phyloP scores from a whole-genome alignment of 805 yeast species.

The Tanozyma kutaoensis region DNA sequence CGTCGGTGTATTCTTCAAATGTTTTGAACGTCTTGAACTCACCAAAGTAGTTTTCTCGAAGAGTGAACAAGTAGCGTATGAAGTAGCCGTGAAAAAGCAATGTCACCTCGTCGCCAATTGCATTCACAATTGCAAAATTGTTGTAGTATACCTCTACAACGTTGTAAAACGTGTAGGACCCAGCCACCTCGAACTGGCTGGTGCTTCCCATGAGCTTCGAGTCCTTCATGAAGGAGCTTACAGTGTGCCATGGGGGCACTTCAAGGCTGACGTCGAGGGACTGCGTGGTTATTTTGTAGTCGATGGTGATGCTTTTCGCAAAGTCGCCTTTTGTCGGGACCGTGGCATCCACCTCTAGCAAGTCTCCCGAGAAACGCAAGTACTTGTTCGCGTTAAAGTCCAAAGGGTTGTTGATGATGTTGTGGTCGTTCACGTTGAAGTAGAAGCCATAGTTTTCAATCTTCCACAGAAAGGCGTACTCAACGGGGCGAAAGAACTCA shows the following conservation, averaged over 20 bases:
- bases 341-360: conserved; percentile 28
- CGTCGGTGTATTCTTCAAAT: conserved; percentile 57
- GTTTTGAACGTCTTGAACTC: conserved; percentile 75
- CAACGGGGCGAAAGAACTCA: conserved; percentile 63
- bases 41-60: conserved; percentile 87
- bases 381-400: conserved; percentile 74
- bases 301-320: conserved; percentile 36
- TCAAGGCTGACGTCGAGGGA: conserved; percentile 48
- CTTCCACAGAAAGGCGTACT: conserved; percentile 49
- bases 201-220: conserved; percentile 56
- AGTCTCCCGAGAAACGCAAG: conserved; percentile 57
- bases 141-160: conserved; percentile 51
- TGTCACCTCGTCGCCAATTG: conserved; percentile 53
- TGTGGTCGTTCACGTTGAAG: conserved; percentile 75
- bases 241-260: conserved; percentile 90
- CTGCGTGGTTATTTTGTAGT: conserved; percentile 41
- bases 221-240: conserved; percentile 50
- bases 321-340: conserved; percentile 51
- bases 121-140: conserved; percentile 55
- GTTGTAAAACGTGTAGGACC: conserved; percentile 51
- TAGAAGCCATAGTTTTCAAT: conserved; percentile 43
- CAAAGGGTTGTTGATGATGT: conserved; percentile 79
- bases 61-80: conserved; percentile 56
- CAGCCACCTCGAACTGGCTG: conserved; percentile 42
- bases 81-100: conserved; percentile 70